Conservation (phyloP, 2,329 filamentous ascomycete genomes). For the Gaeumannomyces sp. region DNA sequence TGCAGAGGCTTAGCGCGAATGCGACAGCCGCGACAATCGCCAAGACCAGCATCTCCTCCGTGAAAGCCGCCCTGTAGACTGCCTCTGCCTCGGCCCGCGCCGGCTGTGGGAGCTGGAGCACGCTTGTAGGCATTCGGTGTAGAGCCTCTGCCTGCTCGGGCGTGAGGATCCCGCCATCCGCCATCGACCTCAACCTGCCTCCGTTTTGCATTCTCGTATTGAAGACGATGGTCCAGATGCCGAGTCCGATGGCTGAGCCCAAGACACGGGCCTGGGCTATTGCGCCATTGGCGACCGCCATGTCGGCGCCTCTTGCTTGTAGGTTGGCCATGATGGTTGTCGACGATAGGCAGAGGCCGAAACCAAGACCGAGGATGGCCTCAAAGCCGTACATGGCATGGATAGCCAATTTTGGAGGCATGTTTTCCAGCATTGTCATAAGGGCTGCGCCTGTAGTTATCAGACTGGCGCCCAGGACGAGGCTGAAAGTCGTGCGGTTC, state of each 20-base stretch:
- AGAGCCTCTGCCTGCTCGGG: conserved; percentile 15
- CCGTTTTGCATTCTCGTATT: conserved; percentile 25
- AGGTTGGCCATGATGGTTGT: conserved; percentile 53
- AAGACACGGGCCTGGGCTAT: conserved; percentile 54
- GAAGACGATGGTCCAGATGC: conserved; percentile 53
- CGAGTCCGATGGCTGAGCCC: conserved; percentile 53
- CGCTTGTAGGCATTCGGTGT: conserved; percentile 17
- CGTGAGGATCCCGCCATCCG: conserved; percentile 14
- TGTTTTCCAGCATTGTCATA: conserved; percentile 35
- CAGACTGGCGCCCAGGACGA: conserved; percentile 42
- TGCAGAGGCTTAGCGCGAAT: conserved; percentile 16
- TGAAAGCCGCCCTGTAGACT: conserved; percentile 16
- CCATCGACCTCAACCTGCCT: conserved; percentile 19
- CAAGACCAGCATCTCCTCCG: conserved; percentile 15
- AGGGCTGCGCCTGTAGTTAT: conserved; percentile 48
- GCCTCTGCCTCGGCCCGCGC: conserved; percentile 12
- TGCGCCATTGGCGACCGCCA: conserved; percentile 53
- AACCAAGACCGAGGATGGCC: conserved; percentile 50
- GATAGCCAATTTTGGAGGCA: conserved; percentile 19
- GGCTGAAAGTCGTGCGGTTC: conserved; percentile 47
- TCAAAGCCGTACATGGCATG: conserved; percentile 47
- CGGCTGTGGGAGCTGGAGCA: conserved; percentile 17
- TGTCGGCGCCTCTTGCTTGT: conserved; percentile 38
- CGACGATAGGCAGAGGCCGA: conserved; percentile 51
- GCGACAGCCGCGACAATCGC: conserved; percentile 14